Base-by-base conservation (phyloP, 495 filamentous ascomycete species). In the Tuber aestivum region DNA sequence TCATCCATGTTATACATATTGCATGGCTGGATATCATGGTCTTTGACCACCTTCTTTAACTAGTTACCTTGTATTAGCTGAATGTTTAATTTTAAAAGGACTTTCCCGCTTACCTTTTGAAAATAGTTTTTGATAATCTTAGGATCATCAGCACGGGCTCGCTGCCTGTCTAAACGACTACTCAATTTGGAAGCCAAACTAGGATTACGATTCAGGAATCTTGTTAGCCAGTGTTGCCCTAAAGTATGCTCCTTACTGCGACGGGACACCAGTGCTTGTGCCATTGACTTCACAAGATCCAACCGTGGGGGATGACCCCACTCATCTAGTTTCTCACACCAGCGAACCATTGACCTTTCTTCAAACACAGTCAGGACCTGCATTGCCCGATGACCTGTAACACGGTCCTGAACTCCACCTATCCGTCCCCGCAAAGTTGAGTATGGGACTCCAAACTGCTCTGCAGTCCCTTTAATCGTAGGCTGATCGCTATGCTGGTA, bases 1-100 rank as follows among this genome's bases (percentile, higher is more conserved):
- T n/a, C n/a, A n/a, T n/a, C n/a, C n/a, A n/a, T n/a, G 48, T 78
- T 71, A 42, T 78, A 50, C 42, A 79, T 72, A 41, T 76, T 79
- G 27, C 76, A 79, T 9, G 56, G 50, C 1, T 56, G 61, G 8
- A 75, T 73, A 0, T 37, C 37, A 9, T 78, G 69, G 10, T 38
- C 5, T 20, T 20, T 5, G 6, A 74, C 72, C 0, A 72, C 70
- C 3, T 72, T n/a, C 32, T 41, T 10, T 10, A 75, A 38, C 70
- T 72, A 44, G 41, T 40, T 48, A 56, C 35, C n/a, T 70, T 48
- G 35, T 50, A 10, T 68, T 48, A 27, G n/a, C n/a, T n/a, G n/a
- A n/a, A n/a, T n/a, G n/a, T n/a, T n/a, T n/a, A n/a, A n/a, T n/a
- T n/a, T 9, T 72, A 48, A 20, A 41, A 37, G 42, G 0, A 16